Evolutionary conservation across 495 filamentous ascomycete genomes (phyloP).

Genomic region (Platismatia glauca): DNA sequence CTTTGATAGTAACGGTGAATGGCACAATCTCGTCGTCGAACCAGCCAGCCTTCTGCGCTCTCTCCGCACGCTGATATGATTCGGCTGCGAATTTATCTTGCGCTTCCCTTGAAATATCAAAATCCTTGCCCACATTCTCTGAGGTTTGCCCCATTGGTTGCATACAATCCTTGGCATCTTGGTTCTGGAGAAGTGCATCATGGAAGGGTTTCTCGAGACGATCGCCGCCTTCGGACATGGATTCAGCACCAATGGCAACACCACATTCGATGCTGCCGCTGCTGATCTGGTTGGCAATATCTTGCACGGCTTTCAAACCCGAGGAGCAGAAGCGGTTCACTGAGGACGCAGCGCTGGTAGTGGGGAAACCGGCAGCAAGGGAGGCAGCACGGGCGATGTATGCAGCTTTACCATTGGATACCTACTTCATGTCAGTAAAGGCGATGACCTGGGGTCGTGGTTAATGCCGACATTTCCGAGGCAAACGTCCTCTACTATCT

Average conservation of each 20-base stretch:
- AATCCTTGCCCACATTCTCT: slow-evolving; percentile 92
- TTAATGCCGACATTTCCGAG: slow-evolving; percentile 67
- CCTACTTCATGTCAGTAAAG: slow-evolving; percentile 41
- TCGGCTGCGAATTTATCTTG: slow-evolving; percentile 84
- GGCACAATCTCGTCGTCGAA: slow-evolving; percentile 94
- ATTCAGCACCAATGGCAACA: slow-evolving; percentile 78
- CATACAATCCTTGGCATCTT: slow-evolving; percentile 78
- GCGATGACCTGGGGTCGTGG: background rate
- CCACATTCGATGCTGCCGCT: slow-evolving; percentile 76
- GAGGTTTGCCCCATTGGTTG: slow-evolving; percentile 96
- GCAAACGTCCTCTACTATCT: slow-evolving; percentile 82
- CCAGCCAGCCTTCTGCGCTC: slow-evolving; percentile 84
- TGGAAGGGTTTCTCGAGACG: slow-evolving; percentile 64
- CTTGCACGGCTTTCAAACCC: slow-evolving; percentile 86
- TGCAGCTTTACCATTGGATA: slow-evolving; percentile 74
- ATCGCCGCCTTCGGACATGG: slow-evolving; percentile 69
- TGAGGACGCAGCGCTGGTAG: slow-evolving; percentile 69
- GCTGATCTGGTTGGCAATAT: slow-evolving; percentile 83
- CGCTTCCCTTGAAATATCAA: slow-evolving; percentile 65
- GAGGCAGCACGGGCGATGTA: slow-evolving; percentile 84
- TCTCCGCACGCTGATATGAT: slow-evolving; percentile 77
- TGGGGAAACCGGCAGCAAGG: slow-evolving; percentile 88
- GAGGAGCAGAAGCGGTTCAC: slow-evolving; percentile 97
- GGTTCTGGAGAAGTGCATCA: slow-evolving; percentile 61
- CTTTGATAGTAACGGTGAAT: slow-evolving; percentile 71